These are phyloP conservation scores for Spathaspora hagerdaliae DNA, from an alignment of 805 yeast species.

Conservation along the genomic window DNA sequence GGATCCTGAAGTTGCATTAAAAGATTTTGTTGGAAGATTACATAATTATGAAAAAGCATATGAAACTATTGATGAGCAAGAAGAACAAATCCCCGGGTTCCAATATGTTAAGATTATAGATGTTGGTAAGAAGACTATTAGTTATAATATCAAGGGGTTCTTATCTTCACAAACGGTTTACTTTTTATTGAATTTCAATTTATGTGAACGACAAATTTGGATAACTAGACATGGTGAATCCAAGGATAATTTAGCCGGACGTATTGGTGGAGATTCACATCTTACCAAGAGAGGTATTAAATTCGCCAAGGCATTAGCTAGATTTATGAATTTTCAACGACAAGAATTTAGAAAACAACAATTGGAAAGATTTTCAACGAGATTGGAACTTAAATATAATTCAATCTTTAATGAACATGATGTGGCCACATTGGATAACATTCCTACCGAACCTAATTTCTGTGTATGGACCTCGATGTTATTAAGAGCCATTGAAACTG, in stretches of 20 bases:
- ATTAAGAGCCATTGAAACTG: conserved; percentile 72
- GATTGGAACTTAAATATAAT: conserved; percentile 42
- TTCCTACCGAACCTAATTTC: conserved; percentile 63
- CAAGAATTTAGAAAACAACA: conserved; percentile 63
- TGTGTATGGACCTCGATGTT: conserved; percentile 94
- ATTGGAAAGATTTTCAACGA: conserved; percentile 47
- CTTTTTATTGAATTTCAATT: conserved; percentile 82
- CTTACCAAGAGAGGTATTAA: conserved; percentile 75
- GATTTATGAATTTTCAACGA: conserved; percentile 70
- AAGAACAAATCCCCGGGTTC: conserved; percentile 61
- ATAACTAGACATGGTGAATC: conserved; percentile 94
- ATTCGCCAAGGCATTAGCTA: conserved; percentile 68
- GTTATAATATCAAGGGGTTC: conserved; percentile 83
- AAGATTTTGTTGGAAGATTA: conserved; percentile 78
- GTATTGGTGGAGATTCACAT: conserved; percentile 87
- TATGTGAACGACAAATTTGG: conserved; percentile 89
- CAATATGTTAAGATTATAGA: conserved; percentile 95
- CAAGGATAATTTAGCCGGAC: conserved; percentile 76
- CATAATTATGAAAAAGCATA: conserved; percentile 84
- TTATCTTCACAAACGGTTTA: conserved; percentile 91
- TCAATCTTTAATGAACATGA: conserved; percentile 22
- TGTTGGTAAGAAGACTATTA: conserved; percentile 91
- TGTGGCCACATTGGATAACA: conserved; percentile 13
- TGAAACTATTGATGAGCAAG: conserved; percentile 82
- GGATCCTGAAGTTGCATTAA: conserved; percentile 76